Percentiles rank a stretch among this genome's conserved stretches.
Conservation (phyloP, 352 stramenopile species). For the Peronosclerospora sorghi region DNA sequence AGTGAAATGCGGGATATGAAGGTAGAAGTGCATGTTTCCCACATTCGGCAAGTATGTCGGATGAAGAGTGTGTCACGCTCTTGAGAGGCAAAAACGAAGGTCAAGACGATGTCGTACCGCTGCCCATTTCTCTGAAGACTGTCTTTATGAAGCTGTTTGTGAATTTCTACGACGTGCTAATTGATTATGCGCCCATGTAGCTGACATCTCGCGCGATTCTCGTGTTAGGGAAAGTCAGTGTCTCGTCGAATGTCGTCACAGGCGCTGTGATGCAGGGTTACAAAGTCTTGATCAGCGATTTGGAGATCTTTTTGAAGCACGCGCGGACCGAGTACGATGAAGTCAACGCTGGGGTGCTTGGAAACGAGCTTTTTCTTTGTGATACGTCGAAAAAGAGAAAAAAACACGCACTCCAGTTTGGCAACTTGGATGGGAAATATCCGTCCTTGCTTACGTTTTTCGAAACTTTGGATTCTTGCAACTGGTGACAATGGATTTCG, state of each 20-base stretch:
- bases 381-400: conserved; percentile 9
- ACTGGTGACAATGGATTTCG: conserved; percentile 76
- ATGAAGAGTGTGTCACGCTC: conserved; percentile 40
- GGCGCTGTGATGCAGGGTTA: conserved; percentile 78
- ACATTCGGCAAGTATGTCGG: conserved; percentile 60
- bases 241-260: conserved; percentile 82
- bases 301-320: conserved; percentile 65
- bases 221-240: conserved; percentile 53
- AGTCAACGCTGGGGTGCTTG: conserved; percentile 51
- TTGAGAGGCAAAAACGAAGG: conserved; percentile 24
- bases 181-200: conserved; percentile 65
- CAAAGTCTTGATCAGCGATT: conserved; percentile 63
- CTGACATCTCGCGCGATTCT: conserved; percentile 63
- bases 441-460: conserved; percentile 69
- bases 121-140: conserved; percentile 62
- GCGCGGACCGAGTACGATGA: conserved; percentile 53
- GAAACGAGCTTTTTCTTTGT: conserved; percentile 50
- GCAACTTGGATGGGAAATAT: conserved; percentile 27
- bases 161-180: conserved; percentile 71
- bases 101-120: conserved; percentile 42
- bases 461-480: conserved; percentile 77
- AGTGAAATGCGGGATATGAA: conserved; percentile 86
- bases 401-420: conserved; percentile 43
- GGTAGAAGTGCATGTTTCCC: conserved; percentile 75
- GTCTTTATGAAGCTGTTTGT: conserved; percentile 85